These are phyloP conservation scores for Acephala macrosclerotiorum DNA, from an alignment of 2,329 filamentous ascomycete species.

Conservation along the genomic window DNA sequence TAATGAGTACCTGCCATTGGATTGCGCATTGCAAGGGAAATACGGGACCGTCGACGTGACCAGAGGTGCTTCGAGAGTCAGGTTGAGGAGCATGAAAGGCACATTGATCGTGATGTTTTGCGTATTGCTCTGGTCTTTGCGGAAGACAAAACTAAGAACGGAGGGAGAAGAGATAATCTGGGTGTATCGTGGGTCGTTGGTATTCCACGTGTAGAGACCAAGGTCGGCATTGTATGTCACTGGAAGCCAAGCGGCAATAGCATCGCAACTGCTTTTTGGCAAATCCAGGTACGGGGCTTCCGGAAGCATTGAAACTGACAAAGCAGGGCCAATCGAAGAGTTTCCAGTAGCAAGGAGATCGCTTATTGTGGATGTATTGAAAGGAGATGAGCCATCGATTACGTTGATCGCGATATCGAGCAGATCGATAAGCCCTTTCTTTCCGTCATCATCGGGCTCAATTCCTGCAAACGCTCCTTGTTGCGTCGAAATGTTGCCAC, in stretches of 20 bases:
- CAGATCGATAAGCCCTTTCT: slow-evolving; percentile 23
- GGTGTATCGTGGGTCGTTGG: slow-evolving; percentile 34
- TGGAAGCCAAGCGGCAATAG: slow-evolving; percentile 43
- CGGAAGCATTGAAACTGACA: slow-evolving; percentile 22
- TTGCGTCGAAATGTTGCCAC: slow-evolving; percentile 27
- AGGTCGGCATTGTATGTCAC: slow-evolving; percentile 39
- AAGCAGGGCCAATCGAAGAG: slow-evolving; percentile 17
- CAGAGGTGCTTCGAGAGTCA: slow-evolving; percentile 31
- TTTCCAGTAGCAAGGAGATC: slow-evolving; percentile 27
- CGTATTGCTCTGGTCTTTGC: slow-evolving; percentile 23
- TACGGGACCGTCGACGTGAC: slow-evolving; percentile 21
- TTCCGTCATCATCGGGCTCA: not conserved
- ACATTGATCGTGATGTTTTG: slow-evolving; percentile 43
- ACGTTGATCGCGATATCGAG: slow-evolving; percentile 30
- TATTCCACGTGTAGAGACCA: slow-evolving; percentile 46
- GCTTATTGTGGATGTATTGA: not conserved
- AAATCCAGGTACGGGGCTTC: slow-evolving; percentile 45
- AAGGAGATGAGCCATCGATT: slow-evolving; percentile 27
- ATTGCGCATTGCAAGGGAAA: slow-evolving; percentile 32
- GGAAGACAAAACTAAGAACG: slow-evolving; percentile 46
- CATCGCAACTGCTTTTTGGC: slow-evolving; percentile 41
- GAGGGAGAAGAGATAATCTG: slow-evolving; percentile 45
- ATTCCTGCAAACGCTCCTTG: slow-evolving; percentile 6
- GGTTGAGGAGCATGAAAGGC: slow-evolving; percentile 31
- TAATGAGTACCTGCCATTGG: slow-evolving; percentile 31